Percentiles rank a stretch among this genome's conserved stretches.
These are phyloP conservation scores for Boeremia lycopersici DNA, from an alignment of 2,329 filamentous ascomycete species.

Conservation along the genomic window DNA sequence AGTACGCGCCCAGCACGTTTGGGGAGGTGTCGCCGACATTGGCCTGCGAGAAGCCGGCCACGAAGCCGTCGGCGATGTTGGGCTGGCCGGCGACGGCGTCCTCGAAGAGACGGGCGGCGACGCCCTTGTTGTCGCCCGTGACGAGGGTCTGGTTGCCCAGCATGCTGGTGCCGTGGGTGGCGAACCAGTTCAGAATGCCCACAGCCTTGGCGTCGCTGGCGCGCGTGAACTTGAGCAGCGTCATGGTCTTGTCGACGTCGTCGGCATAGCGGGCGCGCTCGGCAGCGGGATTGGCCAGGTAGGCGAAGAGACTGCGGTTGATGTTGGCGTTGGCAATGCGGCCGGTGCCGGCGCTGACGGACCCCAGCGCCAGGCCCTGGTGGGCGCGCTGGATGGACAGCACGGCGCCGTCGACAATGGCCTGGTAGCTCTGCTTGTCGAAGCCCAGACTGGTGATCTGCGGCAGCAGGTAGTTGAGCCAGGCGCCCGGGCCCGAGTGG, in stretches of 20 bases:
- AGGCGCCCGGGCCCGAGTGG: conserved; percentile 88
- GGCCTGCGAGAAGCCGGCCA: conserved; percentile 90
- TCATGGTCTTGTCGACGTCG: conserved; percentile 77
- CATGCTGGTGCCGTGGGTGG: conserved; percentile 89
- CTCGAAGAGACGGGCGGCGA: conserved; percentile 85
- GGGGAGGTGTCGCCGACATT: conserved; percentile 91
- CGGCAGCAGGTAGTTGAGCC: conserved; percentile 92
- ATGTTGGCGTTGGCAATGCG: conserved; percentile 79
- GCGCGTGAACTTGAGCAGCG: conserved; percentile 77
- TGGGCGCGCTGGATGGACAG: conserved; percentile 84
- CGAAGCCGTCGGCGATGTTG: conserved; percentile 67
- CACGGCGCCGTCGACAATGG: conserved; percentile 85
- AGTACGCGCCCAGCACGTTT: conserved; percentile 86
- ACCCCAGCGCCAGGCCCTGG: conserved; percentile 70
- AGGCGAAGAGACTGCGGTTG: conserved; percentile 87
- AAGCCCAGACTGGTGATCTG: conserved; percentile 91
- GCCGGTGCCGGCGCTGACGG: conserved; percentile 71
- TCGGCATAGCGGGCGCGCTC: conserved; percentile 74
- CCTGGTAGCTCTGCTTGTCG: conserved; percentile 82
- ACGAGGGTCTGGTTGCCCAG: conserved; percentile 90
- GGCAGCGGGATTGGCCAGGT: conserved; percentile 79
- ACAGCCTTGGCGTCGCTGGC: conserved; percentile 76
- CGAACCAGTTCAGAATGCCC: conserved; percentile 87
- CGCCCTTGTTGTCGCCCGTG: conserved; percentile 95
- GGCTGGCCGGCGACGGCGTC: conserved; percentile 61